A percentile compares a stretch with the other conserved stretches of the same genome.
Conservation (phyloP, 768 basidiomycete species). For the Suillus sp. region DNA sequence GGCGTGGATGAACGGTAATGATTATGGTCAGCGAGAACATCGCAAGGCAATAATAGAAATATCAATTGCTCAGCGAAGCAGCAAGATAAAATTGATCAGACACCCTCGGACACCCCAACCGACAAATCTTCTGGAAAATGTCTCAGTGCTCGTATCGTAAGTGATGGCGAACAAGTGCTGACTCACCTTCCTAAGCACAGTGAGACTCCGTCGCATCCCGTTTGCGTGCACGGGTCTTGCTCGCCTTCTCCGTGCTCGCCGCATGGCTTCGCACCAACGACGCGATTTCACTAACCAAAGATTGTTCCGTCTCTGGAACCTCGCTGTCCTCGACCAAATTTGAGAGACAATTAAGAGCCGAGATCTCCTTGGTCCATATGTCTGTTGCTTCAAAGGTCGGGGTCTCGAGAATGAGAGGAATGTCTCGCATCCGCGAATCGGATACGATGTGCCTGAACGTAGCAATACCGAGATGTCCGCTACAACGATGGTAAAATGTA, state of each 20-base stretch:
- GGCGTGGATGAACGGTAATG: background rate
- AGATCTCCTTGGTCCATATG: constrained; percentile 75
- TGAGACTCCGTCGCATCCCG: background rate
- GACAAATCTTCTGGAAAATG: background rate
- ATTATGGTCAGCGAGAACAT: background rate
- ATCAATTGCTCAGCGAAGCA: background rate
- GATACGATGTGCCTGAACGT: constrained; percentile 68
- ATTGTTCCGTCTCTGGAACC: background rate
- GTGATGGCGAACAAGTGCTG: too few relatives aligned
- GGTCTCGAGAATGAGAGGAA: constrained; percentile 85
- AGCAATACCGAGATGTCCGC: constrained; percentile 65
- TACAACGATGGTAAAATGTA: constrained; percentile 26
- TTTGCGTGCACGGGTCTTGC: background rate
- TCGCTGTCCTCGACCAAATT: background rate
- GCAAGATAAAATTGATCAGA: background rate
- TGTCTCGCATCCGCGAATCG: constrained; percentile 64
- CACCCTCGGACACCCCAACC: background rate
- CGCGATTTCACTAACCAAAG: background rate
- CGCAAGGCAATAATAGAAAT: background rate
- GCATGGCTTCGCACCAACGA: background rate
- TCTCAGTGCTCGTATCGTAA: background rate
- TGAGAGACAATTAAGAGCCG: background rate
- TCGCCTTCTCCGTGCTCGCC: background rate
- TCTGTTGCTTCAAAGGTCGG: constrained; percentile 67
- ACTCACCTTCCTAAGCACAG: background rate